Evolutionary conservation across 768 basidiomycete species (phyloP).

Genomic region (Coprinellus micaceus): DNA sequence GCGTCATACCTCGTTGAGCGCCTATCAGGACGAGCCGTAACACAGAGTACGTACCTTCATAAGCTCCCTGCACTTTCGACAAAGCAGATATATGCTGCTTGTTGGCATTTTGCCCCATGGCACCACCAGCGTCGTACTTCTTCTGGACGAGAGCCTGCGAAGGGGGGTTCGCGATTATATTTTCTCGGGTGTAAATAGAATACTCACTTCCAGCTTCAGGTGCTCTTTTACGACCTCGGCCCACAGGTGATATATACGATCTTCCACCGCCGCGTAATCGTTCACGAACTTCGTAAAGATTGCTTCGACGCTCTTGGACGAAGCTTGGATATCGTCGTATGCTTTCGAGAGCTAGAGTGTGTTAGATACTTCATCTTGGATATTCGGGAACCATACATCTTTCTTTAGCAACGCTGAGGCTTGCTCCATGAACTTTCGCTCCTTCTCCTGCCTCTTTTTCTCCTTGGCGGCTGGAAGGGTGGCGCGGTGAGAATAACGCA

Average conservation of each 20-base stretch:
- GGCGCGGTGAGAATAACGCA: neutral
- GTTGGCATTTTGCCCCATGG: neutral
- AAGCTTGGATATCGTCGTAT: neutral
- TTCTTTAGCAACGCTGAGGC: neutral
- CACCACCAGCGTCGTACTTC: neutral
- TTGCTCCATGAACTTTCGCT: conserved; percentile 4
- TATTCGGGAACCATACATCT: neutral
- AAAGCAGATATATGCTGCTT: conserved; percentile 7
- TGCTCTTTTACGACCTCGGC: conserved; percentile 4
- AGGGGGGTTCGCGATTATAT: neutral
- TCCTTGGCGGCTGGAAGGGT: neutral
- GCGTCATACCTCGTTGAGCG: too few relatives aligned
- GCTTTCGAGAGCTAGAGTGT: neutral
- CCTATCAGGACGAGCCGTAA: neutral
- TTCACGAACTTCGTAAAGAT: conserved; percentile 1
- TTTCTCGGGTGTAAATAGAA: neutral
- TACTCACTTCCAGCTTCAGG: conserved; percentile 1
- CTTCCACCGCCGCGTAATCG: conserved; percentile 5
- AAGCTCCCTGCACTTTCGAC: conserved; percentile 5
- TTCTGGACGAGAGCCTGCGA: conserved; percentile 3
- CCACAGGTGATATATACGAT: conserved; percentile 6
- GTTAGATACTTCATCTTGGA: neutral
- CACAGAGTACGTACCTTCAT: neutral
- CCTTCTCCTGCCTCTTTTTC: conserved; percentile 8
- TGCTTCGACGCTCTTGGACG: neutral